Base-by-base conservation (phyloP, 768 basidiomycete genomes). In the Glaciozyma antarctica region DNA sequence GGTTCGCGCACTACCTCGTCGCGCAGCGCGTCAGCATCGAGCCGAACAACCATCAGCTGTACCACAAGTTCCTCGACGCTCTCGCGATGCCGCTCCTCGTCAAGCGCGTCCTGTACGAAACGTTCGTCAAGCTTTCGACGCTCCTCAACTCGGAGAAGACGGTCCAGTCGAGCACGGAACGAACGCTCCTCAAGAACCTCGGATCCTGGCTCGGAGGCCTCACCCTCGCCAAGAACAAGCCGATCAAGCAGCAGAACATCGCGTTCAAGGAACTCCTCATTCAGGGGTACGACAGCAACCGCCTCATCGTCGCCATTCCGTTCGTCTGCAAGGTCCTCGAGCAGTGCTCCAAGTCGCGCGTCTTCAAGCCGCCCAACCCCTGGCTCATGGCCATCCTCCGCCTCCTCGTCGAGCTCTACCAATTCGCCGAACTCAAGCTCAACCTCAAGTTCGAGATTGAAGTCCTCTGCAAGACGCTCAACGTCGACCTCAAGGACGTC, bases 361-460 rank as follows among this genome's bases (percentile, higher is more conserved):
- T 98, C 32, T 99, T 99, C 83, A 87, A 83, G 73, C 88, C 91
- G 24, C 95, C 95, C 30, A 99, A 97, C 76, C 95, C 95, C 2
- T 99, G 95, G 95, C 78, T 99, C 58, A 93, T 97, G 87, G 93
- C 88, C 0, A 88, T 99, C 68, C 81, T 98, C 72, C 85, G 87
- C 70, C 81, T 98, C 51, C 83, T 98, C 53, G 88, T 85, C 52
- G 95, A 99, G 76, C 82, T 99, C n/a, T 98, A 99, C 77, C 89
- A 93, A 75, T 93, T 87, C 73, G 94, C 91, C 7, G 93, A 98
- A 72, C 81, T 98, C 67, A 94, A 94, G 78, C 80, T 98, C 62
- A 95, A 97, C 75, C 82, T 92, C 75, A 98, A 97, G 77, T 99
- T 99, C 74, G 95, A 98, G 78, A 98, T 99, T 61, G 95, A 99